Evolutionary conservation across 768 basidiomycete genomes (phyloP), one percentile per base, ranked within the genome.

Genomic region (Suillus americanus): DNA sequence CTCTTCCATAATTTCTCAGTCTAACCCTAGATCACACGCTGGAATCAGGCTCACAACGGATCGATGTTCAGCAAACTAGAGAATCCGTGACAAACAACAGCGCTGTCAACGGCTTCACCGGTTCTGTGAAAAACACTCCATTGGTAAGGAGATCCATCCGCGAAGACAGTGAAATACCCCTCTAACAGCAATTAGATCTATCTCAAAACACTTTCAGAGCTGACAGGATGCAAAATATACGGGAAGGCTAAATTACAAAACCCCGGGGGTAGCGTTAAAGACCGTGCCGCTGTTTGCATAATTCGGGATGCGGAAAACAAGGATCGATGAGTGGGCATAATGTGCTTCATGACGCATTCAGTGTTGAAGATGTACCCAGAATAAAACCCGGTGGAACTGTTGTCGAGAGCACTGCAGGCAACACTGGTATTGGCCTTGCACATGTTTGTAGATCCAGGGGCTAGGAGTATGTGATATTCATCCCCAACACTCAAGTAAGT

Each of bases 241-340:
- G 95, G 92, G n/a, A 98, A 99, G 75, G 94, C 97, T 28, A 97
- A 99, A 78, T 96, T 97, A 73, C 95, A 97, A 79, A 98, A 98
- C 72, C 97, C 97, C 0, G 97, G 97, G 5, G 97, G 97, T 46
- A 95, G 93, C 66, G 94, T 99, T 69, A 99, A 99, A 79, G 97
- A 99, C 74, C 88, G 97, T 56, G 97, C 97, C 43, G 97, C 97
- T 1, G 83, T 97, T 23, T 95, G 93, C 41, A 83, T 99, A 60
- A 79, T 99, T 56, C 81, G 80, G 61, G 90, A 95, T 73, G 97
- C 96, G 5, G 97, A 99, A 78, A 82, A 88, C 71, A 84, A 85
- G 70, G 96, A 95, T 67, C 76, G 80, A 94, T 91, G 69, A 74
- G 89, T 84, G 35, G 35, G 20, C 33, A 20, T 61, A 51, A 38